These are phyloP conservation scores for Suillus placidus DNA, from an alignment of 768 basidiomycete genomes.

Conservation along the genomic window DNA sequence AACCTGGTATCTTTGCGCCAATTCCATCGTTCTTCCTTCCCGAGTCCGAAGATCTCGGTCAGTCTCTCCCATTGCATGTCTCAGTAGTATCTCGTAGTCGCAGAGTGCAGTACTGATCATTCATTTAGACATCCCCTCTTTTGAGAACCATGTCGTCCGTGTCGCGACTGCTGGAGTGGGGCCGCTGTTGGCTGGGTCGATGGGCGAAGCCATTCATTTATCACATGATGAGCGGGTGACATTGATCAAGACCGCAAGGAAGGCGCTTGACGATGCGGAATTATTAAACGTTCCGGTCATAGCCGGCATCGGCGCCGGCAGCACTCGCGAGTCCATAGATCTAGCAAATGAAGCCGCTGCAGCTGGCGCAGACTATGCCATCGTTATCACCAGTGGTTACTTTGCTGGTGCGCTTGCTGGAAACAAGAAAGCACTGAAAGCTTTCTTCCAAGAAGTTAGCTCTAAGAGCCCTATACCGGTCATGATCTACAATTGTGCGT, in stretches of 20 bases:
- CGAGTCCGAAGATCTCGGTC: constrained; percentile 81
- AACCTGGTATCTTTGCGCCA: constrained; percentile 81
- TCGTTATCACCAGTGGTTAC: constrained; percentile 87
- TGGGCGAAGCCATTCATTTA: constrained; percentile 84
- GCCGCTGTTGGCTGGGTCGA: constrained; percentile 76
- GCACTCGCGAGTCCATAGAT: constrained; percentile 81
- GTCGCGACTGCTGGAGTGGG: constrained; percentile 69
- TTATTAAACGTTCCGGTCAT: constrained; percentile 66
- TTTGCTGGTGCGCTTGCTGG: constrained; percentile 74
- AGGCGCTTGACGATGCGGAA: constrained; percentile 69
- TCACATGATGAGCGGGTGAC: constrained; percentile 65
- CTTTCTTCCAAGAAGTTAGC: constrained; percentile 76
- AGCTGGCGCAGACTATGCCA: constrained; percentile 85
- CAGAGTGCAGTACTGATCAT: constrained; percentile 14
- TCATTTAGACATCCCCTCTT: constrained; percentile 58
- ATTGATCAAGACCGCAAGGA: constrained; percentile 68
- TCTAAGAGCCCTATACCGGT: constrained; percentile 84
- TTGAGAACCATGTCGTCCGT: constrained; percentile 66
- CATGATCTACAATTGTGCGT: constrained; percentile 84
- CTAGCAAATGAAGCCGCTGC: constrained; percentile 75
- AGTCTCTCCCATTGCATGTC: constrained; percentile 31
- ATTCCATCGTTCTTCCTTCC: constrained; percentile 84
- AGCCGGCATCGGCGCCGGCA: constrained; percentile 81
- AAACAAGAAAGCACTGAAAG: constrained; percentile 70
- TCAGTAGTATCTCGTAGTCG: constrained; percentile 18